Conservation (phyloP, 2,329 filamentous ascomycete genomes). For the Hawksworthiomyces lignivorus region DNA sequence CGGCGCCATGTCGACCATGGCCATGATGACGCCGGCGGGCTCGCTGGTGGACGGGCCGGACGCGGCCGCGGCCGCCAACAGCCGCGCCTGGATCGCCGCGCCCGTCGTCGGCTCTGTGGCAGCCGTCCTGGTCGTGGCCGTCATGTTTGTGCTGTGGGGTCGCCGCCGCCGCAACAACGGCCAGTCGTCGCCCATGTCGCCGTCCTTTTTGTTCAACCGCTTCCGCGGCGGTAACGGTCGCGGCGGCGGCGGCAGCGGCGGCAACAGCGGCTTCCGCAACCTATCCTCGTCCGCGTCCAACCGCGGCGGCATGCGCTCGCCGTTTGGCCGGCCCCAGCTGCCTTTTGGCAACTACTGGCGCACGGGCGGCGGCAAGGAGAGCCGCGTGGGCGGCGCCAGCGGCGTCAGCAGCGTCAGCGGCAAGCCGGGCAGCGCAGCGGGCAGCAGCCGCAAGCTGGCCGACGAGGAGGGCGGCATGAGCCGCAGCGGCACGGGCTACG, state of each 20-base stretch:
- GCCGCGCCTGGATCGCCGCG: slow-evolving; percentile 26
- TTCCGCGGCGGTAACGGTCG: slow-evolving; percentile 1
- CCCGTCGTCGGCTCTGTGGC: slow-evolving; percentile 26
- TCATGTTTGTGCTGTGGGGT: slow-evolving; percentile 24
- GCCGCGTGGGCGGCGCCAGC: too few relatives aligned
- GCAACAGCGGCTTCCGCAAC: slow-evolving; percentile 5
- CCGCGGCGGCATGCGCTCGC: background rate
- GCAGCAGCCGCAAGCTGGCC: background rate
- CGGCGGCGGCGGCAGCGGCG: background rate
- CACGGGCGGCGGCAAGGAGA: background rate
- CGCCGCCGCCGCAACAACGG: slow-evolving; percentile 9
- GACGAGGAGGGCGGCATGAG: slow-evolving; percentile 3
- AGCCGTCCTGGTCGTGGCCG: slow-evolving; percentile 23
- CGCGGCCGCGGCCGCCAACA: slow-evolving; percentile 4
- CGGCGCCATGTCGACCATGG: background rate
- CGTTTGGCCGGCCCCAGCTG: slow-evolving; percentile 3
- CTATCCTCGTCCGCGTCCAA: slow-evolving; percentile 3
- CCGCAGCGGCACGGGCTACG: background rate
- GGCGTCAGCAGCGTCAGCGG: background rate
- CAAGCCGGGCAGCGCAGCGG: background rate
- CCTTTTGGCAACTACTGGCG: slow-evolving; percentile 11
- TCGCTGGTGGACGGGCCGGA: slow-evolving; percentile 1
- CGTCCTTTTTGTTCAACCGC: slow-evolving; percentile 3
- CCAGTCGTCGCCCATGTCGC: background rate
- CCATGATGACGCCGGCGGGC: background rate